phyloP scores from a whole-genome alignment of 2,329 filamentous ascomycete species.

The Cadophora malorum region DNA sequence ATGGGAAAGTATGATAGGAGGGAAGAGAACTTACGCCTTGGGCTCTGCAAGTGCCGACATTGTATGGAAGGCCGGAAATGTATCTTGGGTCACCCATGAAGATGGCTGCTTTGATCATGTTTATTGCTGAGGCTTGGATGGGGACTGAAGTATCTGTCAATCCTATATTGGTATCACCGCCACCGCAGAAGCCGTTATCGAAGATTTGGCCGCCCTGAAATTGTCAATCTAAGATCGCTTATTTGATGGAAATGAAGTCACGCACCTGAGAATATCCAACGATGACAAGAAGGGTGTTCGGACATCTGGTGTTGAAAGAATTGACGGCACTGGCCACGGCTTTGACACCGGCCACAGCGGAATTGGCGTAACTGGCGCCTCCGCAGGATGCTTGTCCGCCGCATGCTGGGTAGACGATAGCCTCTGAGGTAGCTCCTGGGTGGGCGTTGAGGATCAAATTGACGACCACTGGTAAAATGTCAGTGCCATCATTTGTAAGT shows the following conservation, averaged over 20 bases:
- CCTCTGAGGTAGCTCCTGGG: conserved; percentile 58
- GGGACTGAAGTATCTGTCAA: conserved; percentile 52
- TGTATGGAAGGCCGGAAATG: conserved; percentile 60
- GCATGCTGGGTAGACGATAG: conserved; percentile 66
- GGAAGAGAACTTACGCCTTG: conserved; percentile 59
- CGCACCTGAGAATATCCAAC: conserved; percentile 67
- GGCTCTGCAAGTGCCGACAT: conserved; percentile 65
- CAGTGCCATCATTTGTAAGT: background rate
- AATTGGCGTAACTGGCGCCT: conserved; percentile 64
- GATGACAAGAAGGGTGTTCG: conserved; percentile 62
- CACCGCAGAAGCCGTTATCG: conserved; percentile 67
- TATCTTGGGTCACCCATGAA: conserved; percentile 70
- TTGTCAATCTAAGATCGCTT: background rate
- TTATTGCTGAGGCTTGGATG: conserved; percentile 55
- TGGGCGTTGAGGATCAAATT: conserved; percentile 56
- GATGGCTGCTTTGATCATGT: conserved; percentile 66
- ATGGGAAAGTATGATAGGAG: background rate
- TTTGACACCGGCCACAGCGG: conserved; percentile 61
- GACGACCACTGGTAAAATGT: conserved; percentile 50
- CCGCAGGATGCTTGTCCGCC: conserved; percentile 66
- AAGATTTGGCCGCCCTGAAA: conserved; percentile 65
- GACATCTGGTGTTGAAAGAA: conserved; percentile 61
- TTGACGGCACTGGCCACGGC: conserved; percentile 67
- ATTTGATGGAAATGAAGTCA: background rate
- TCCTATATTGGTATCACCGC: conserved; percentile 55